Evolutionary conservation across 106 monocot species (phyloP), one percentile per base, ranked within the genome.

Genomic region (Dioscorea zingiberensis): DNA sequence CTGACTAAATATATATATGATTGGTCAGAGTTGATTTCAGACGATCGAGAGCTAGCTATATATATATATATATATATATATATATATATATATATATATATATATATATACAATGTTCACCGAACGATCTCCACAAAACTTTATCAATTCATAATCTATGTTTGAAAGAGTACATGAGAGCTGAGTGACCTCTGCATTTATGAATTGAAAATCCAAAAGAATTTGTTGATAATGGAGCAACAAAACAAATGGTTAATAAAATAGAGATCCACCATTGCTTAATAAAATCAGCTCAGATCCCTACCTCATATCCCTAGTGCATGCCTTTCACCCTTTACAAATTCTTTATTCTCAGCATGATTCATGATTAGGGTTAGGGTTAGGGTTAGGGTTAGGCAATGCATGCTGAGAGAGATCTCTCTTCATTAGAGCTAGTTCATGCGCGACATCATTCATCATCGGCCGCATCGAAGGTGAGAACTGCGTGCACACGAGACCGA

Each of bases 371-470:
- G 19, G 7, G 38, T 38, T 38, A 18, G 4, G 51, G 19, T n/a
- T n/a, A n/a, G n/a, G n/a, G n/a, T n/a, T n/a, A n/a, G n/a, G n/a
- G n/a, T 51, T 19, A 19, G 51, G 19, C 18, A 51, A 1, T 51
- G 27, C 68, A 54, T 80, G 74, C 63, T 63, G 77, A 8, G 60
- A 55, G 63, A 93, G 73, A 19, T 78, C 80, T 22, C 66, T 51
- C 44, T 83, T 85, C 18, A 83, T 16, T 27, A 70, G 60, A 19
- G 70, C 64, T 23, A 90, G 65, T 67, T 83, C 80, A 23, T 78
- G 72, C 11, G 85, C 85, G 24, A 86, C 86, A 9, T 79, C 80
- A 10, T 65, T 47, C 87, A 92, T 85, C 59, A 72, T 70, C 4
- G 87, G 84, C 62, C 84, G 45, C 66, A 62, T 47, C 7, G 79